Conservation (phyloP, 2,329 filamentous ascomycete genomes). For the Xylariales sp. region DNA sequence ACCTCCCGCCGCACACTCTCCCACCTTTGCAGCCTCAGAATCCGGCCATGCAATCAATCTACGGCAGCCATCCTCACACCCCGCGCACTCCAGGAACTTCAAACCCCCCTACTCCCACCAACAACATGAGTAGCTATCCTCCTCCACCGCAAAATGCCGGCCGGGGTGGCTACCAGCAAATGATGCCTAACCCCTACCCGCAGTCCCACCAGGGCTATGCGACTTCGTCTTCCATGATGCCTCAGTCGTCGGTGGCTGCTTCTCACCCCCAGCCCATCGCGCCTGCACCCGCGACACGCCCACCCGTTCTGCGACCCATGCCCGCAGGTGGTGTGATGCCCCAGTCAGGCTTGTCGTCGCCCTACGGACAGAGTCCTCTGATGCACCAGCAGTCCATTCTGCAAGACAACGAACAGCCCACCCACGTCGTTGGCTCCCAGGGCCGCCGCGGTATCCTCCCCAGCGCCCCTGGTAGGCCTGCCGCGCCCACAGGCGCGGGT, state of each 20-base stretch:
- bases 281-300: conserved; percentile 60
- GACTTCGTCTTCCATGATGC: conserved; percentile 57
- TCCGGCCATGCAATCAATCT: conserved; percentile 47
- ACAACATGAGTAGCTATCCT: conserved; percentile 49
- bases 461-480: conserved; percentile 80
- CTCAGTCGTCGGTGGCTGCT: conserved; percentile 61
- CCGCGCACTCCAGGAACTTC: conserved; percentile 60
- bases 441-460: conserved; percentile 87
- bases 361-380: conserved; percentile 54
- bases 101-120: conserved; percentile 53
- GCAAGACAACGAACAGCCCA: conserved; percentile 61
- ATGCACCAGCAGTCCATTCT: conserved; percentile 53
- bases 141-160: conserved; percentile 41
- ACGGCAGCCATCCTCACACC: conserved; percentile 57
- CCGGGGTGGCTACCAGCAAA: conserved; percentile 47
- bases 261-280: conserved; percentile 74
- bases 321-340: conserved; percentile 62
- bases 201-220: conserved; percentile 51
- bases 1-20: conserved; percentile 48
- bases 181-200: conserved; percentile 51
- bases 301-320: conserved; percentile 64
- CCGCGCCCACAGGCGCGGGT: conserved; percentile 67
- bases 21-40: conserved; percentile 48
- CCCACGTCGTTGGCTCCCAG: conserved; percentile 92
- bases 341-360: conserved; percentile 52